Evolutionary conservation across 352 stramenopile genomes (phyloP).

Genomic region (Elongisporangium anandrum): DNA sequence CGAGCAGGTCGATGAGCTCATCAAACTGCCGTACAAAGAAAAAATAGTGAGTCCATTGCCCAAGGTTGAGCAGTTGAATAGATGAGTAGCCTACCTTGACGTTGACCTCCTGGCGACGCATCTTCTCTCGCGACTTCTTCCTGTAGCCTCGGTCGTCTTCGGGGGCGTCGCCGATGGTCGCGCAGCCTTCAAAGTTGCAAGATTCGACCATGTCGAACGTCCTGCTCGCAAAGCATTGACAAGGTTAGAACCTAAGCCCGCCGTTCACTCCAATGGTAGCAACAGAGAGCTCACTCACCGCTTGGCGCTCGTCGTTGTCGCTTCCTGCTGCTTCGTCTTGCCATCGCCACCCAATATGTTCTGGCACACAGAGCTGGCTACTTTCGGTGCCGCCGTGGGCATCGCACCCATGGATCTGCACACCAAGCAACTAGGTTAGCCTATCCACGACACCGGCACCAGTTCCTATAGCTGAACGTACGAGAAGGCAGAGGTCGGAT

Average conservation of each 20-base stretch:
- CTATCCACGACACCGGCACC: too few species aligned
- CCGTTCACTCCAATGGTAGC: too few species aligned
- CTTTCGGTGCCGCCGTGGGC: constrained; percentile 1
- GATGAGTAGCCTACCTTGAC: constrained; percentile 41
- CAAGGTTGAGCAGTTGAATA: neutral
- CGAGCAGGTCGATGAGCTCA: constrained; percentile 57
- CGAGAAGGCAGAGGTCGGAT: too few species aligned
- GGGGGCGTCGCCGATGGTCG: constrained; percentile 31
- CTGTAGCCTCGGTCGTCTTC: constrained; percentile 61
- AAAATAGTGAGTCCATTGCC: constrained; percentile 1
- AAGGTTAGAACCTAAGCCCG: too few species aligned
- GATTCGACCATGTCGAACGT: constrained; percentile 33
- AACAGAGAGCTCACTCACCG: constrained; percentile 35
- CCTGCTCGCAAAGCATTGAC: constrained; percentile 10
- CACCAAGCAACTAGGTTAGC: too few species aligned
- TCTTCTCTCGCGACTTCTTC: constrained; percentile 79
- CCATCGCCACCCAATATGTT: constrained; percentile 31
- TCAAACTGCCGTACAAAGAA: constrained; percentile 43
- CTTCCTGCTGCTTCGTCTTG: constrained; percentile 16
- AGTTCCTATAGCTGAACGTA: too few species aligned
- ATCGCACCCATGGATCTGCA: too few species aligned
- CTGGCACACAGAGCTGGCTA: constrained; percentile 16
- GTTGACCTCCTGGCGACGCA: constrained; percentile 76
- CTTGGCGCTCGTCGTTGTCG: constrained; percentile 13
- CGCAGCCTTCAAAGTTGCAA: constrained; percentile 41